Evolutionary conservation across 2,329 filamentous ascomycete genomes (phyloP).

Genomic region (Camptophora hylomeconis): DNA sequence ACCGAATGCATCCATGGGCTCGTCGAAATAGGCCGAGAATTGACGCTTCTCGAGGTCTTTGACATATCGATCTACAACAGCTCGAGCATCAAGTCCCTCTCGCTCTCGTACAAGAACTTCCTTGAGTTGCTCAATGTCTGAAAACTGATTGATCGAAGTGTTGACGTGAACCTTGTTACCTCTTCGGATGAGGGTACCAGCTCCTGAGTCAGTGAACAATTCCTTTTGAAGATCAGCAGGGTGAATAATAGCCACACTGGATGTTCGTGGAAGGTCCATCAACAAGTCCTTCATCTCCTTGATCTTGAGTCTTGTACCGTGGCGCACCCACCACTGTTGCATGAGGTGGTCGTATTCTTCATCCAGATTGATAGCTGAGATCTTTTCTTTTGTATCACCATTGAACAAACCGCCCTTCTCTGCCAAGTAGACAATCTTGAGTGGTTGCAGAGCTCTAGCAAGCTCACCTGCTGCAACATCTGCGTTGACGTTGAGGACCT

Average conservation of each 20-base stretch:
- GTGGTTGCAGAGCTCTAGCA: conserved; percentile 72
- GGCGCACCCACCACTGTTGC: conserved; percentile 87
- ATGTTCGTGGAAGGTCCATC: conserved; percentile 75
- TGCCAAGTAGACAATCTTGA: conserved; percentile 97
- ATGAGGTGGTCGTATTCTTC: conserved; percentile 91
- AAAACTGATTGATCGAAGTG: conserved; percentile 58
- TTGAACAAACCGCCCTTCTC: conserved; percentile 96
- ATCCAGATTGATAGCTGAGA: conserved; percentile 92
- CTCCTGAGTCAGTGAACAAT: conserved; percentile 88
- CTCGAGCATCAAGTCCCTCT: conserved; percentile 66
- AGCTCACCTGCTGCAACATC: conserved; percentile 93
- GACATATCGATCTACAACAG: conserved; percentile 77
- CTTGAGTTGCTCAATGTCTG: conserved; percentile 65
- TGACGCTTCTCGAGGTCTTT: conserved; percentile 61
- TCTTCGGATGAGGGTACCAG: conserved; percentile 80
- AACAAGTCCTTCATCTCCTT: conserved; percentile 92
- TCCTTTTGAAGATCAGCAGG: conserved; percentile 93
- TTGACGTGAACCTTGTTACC: conserved; percentile 78
- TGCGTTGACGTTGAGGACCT: conserved; percentile 93
- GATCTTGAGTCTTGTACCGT: conserved; percentile 92
- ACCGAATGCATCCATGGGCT: conserved; percentile 81
- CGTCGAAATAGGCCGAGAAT: conserved; percentile 92
- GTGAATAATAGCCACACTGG: conserved; percentile 94
- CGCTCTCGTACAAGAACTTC: conserved; percentile 69
- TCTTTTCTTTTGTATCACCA: conserved; percentile 85